phyloP scores from a whole-genome alignment of 2,329 filamentous ascomycete genomes.

The Colletotrichum sp. region DNA sequence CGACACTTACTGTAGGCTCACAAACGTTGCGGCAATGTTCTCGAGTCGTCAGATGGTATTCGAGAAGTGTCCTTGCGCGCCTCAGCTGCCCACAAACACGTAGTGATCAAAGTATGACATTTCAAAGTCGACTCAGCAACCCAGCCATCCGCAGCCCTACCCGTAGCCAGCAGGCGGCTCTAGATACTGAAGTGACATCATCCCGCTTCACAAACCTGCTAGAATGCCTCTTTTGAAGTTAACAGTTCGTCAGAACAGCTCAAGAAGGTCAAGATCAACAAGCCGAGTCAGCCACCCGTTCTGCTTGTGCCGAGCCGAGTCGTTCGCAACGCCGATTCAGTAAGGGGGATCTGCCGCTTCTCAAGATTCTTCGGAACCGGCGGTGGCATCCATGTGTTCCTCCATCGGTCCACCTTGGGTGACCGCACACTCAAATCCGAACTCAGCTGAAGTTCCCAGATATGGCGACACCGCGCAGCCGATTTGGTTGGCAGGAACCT shows the following conservation, averaged over 20 bases:
- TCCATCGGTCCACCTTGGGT: not conserved
- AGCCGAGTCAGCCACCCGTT: not conserved
- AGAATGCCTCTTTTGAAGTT: not conserved
- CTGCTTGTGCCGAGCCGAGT: not conserved
- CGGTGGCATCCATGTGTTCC: not conserved
- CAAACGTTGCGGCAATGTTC: not conserved
- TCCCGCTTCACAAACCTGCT: not conserved
- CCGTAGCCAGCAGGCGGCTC: not conserved
- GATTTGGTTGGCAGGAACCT: not conserved
- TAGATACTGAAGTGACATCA: not conserved
- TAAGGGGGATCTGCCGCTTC: not conserved
- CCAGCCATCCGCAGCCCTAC: not conserved
- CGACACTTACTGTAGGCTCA: not conserved
- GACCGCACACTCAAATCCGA: not conserved
- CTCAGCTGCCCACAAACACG: not conserved
- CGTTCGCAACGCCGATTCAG: not conserved
- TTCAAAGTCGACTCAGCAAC: not conserved
- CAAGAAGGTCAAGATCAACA: not conserved
- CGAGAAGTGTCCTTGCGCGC: not conserved
- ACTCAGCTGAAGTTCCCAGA: not conserved
- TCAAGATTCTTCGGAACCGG: not conserved
- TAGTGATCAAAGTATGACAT: not conserved
- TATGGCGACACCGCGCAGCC: not conserved
- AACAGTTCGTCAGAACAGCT: not conserved
- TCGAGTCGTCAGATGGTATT: accelerated